Base-by-base conservation (phyloP, 306 rosid species). In the Medicago arabica region DNA sequence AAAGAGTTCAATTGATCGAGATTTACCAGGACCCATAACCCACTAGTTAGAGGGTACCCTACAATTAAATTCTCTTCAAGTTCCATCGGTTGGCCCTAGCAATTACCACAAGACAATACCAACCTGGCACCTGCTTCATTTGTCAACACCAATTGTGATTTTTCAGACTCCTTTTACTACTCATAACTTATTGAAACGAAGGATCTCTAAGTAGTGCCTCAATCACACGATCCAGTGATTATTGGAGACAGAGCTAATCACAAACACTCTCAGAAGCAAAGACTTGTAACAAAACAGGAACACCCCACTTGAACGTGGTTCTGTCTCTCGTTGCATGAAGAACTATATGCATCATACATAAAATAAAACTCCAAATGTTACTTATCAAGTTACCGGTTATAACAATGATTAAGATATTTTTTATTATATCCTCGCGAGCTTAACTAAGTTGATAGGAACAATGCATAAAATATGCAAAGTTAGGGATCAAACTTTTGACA, bases 331-430 rank as follows among this genome's bases (percentile, higher is more conserved):
- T 41, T 66, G 67, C 36, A 16, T 40, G 60, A 25, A 40, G 21
- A 62, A 14, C 14, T 72, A 34, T 18, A 63, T 44, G 58, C 43
- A 0, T 1, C 11, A 53, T 16, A 9, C 60, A 64, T 63, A 75
- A 38, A 78, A 64, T 63, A 75, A 38, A 78, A 55, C 25, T 71
- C 76, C 76, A 47, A 43, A 19, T 59, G n/a, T 43, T 47, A 46
- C 5, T 18, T 9, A 53, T 6, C 17, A 49, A 47, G 17, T 47
- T 47, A 53, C 23, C 1, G 1, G 23, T 21, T 21, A 21, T 1
- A 21, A 21, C 23, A 21, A 16, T 2, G 8, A 18, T 54, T 7
- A 14, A 49, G 23, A 53, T 17, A 54, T 57, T 13, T 11, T 25
- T 6, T 12, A 21, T 21, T n/a, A n/a, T n/a, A n/a, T n/a, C n/a